A percentile compares a stretch with the other conserved stretches of the same genome.
Conservation (phyloP, 441 rosid species). For the Mallotus japonicus region DNA sequence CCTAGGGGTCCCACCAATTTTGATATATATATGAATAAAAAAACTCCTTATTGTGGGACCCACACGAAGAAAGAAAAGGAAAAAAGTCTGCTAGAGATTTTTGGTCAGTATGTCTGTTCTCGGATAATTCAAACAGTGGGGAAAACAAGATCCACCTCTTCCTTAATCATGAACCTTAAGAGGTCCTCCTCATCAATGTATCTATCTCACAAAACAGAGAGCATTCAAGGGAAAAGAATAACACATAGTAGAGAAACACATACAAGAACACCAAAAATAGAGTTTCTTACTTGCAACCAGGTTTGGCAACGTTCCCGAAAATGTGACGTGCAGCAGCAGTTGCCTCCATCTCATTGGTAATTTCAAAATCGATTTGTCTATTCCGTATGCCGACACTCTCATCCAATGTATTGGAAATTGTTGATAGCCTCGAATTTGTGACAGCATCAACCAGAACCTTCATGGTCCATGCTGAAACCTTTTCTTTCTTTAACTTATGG, state of each 20-base stretch:
- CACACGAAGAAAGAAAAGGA: too few relatives aligned
- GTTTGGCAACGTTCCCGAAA: constrained; percentile 52
- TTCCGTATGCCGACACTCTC: constrained; percentile 31
- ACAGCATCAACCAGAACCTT: constrained; percentile 80
- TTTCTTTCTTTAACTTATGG: constrained; percentile 73
- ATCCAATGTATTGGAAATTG: constrained; percentile 66
- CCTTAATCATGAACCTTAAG: constrained; percentile 71
- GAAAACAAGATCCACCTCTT: constrained; percentile 72
- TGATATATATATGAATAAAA: too few relatives aligned
- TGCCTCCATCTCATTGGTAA: constrained; percentile 84
- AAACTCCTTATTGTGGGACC: too few relatives aligned
- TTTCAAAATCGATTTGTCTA: constrained; percentile 51
- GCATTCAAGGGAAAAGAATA: background rate
- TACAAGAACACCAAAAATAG: constrained; percentile 6
- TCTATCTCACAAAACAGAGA: constrained; percentile 32
- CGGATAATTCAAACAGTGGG: constrained; percentile 63
- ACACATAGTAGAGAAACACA: background rate
- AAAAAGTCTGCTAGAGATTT: constrained; percentile 49
- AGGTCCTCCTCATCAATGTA: constrained; percentile 72
- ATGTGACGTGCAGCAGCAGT: constrained; percentile 64
- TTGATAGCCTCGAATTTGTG: constrained; percentile 61
- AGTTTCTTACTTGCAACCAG: constrained; percentile 44
- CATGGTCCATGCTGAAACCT: constrained; percentile 91
- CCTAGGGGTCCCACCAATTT: too few relatives aligned
- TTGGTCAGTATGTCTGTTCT: constrained; percentile 47